A percentile compares a stretch with the other conserved stretches of the same genome.
Evolutionary conservation across 2,329 filamentous ascomycete species (phyloP).

Genomic region (Penicillium hesseltinei): DNA sequence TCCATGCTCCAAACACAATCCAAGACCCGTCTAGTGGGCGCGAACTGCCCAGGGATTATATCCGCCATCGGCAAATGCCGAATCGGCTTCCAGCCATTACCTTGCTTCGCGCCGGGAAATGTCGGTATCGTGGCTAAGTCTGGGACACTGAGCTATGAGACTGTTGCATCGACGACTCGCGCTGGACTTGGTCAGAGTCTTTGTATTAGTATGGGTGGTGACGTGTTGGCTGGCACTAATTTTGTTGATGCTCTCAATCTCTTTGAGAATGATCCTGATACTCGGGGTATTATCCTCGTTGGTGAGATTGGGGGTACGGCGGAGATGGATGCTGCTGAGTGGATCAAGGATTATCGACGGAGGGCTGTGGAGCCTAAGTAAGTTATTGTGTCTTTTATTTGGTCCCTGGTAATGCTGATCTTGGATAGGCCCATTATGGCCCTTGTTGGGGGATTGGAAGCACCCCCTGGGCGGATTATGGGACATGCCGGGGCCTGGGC

Average conservation of each 20-base stretch:
- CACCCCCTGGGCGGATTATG: slow-evolving; percentile 67
- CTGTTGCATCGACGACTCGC: slow-evolving; percentile 70
- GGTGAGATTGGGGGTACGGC: slow-evolving; percentile 70
- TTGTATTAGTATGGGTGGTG: slow-evolving; percentile 75
- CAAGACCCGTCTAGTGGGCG: slow-evolving; percentile 70
- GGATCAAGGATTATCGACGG: slow-evolving; percentile 65
- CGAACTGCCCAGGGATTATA: slow-evolving; percentile 80
- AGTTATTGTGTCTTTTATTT: slow-evolving; percentile 25
- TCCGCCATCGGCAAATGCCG: slow-evolving; percentile 68
- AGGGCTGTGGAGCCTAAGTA: slow-evolving; percentile 63
- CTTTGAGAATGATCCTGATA: slow-evolving; percentile 65
- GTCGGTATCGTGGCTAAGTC: slow-evolving; percentile 78
- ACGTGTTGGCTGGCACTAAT: slow-evolving; percentile 70
- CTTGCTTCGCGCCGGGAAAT: slow-evolving; percentile 66
- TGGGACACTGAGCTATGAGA: slow-evolving; percentile 76
- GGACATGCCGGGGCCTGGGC: slow-evolving; percentile 76
- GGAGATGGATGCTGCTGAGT: slow-evolving; percentile 70
- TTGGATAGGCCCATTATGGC: slow-evolving; percentile 65
- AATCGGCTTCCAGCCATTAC: slow-evolving; percentile 73
- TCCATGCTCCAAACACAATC: slow-evolving; percentile 69
- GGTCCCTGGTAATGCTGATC: slow-evolving; percentile 12
- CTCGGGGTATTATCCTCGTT: slow-evolving; percentile 68
- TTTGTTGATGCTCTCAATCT: slow-evolving; percentile 68
- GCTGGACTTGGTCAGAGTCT: slow-evolving; percentile 75
- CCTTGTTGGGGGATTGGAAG: slow-evolving; percentile 65